phyloP scores from a whole-genome alignment of 2,329 filamentous ascomycete species.

The Boeremia exigua region DNA sequence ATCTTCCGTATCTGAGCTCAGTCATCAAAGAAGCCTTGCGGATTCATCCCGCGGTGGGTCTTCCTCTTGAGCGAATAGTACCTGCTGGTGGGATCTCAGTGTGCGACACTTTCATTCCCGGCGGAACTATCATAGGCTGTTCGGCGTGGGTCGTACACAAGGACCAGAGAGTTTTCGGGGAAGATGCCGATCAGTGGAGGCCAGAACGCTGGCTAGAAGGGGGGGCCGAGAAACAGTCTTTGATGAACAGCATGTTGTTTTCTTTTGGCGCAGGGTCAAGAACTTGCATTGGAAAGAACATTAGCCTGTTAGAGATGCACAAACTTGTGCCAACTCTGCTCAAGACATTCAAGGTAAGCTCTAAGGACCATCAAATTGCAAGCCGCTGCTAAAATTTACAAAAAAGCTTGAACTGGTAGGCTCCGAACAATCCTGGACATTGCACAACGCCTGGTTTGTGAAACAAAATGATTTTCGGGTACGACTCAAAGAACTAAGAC shows the following conservation, averaged over 20 bases:
- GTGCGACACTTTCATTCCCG: not conserved
- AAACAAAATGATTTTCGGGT: slow-evolving; percentile 4
- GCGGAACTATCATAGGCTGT: not conserved
- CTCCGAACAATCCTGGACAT: not conserved
- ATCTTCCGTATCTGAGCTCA: slow-evolving; percentile 48
- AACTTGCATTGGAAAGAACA: slow-evolving; percentile 18
- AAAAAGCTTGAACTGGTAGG: too few relatives aligned
- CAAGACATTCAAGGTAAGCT: not conserved
- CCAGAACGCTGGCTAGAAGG: not conserved
- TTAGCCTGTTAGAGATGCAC: slow-evolving; percentile 11
- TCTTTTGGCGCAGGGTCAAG: slow-evolving; percentile 5
- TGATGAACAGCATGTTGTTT: slow-evolving; percentile 35
- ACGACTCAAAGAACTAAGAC: too few relatives aligned
- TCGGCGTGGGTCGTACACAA: not conserved
- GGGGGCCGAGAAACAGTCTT: slow-evolving; percentile 8
- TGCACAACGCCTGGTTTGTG: slow-evolving; percentile 7
- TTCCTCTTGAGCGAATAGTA: slow-evolving; percentile 46
- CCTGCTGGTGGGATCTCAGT: slow-evolving; percentile 39
- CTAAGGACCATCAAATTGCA: too few relatives aligned
- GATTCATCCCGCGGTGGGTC: slow-evolving; percentile 51
- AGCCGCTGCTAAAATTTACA: too few relatives aligned
- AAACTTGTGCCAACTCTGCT: slow-evolving; percentile 8
- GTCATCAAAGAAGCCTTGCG: slow-evolving; percentile 52
- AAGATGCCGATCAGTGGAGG: not conserved
- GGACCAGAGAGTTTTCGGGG: not conserved